Percentiles rank a stretch among this genome's conserved stretches.
Evolutionary conservation across 2,329 filamentous ascomycete genomes (phyloP).

Genomic region (Dothiorella sarmentorum): DNA sequence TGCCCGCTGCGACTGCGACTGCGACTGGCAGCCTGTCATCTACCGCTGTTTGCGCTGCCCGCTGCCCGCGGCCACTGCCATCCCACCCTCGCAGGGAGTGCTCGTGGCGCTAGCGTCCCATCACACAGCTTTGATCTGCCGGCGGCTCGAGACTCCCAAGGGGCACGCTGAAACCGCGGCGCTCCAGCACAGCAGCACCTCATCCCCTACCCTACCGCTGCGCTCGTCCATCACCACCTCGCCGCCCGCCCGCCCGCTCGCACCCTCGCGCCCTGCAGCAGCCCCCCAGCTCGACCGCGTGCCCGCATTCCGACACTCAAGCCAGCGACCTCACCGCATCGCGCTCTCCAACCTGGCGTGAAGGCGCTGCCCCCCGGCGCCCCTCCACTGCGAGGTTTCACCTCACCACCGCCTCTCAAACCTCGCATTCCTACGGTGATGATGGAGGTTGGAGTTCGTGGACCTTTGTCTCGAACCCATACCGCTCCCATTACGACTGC

Average conservation of each 20-base stretch:
- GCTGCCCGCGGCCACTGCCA: conserved; percentile 14
- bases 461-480: conserved; percentile 27
- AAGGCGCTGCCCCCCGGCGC: conserved; percentile 17
- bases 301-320: conserved; percentile 4
- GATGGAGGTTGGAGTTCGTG: conserved; percentile 37
- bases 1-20: too few species aligned
- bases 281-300: conserved; percentile 12
- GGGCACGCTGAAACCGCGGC: conserved; percentile 19
- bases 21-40: too few species aligned
- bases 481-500: conserved; percentile 23
- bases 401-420: conserved; percentile 15
- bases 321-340: conserved; percentile 8
- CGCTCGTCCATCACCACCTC: conserved; percentile 18
- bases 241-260: conserved; percentile 10
- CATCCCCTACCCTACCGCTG: conserved; percentile 20
- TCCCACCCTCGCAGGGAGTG: conserved; percentile 5
- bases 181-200: conserved; percentile 18
- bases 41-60: conserved; percentile 13
- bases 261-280: conserved; percentile 12
- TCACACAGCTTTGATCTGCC: conserved; percentile 8
- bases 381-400: conserved; percentile 19
- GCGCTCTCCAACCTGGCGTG: conserved; percentile 14
- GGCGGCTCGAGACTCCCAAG: conserved; percentile 13
- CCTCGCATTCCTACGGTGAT: conserved; percentile 15
- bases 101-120: conserved; percentile 9